A percentile compares a stretch with the other conserved stretches of the same genome.
phyloP scores from a whole-genome alignment of 1,284 basidiomycete species.

The Trichosporon sp. region DNA sequence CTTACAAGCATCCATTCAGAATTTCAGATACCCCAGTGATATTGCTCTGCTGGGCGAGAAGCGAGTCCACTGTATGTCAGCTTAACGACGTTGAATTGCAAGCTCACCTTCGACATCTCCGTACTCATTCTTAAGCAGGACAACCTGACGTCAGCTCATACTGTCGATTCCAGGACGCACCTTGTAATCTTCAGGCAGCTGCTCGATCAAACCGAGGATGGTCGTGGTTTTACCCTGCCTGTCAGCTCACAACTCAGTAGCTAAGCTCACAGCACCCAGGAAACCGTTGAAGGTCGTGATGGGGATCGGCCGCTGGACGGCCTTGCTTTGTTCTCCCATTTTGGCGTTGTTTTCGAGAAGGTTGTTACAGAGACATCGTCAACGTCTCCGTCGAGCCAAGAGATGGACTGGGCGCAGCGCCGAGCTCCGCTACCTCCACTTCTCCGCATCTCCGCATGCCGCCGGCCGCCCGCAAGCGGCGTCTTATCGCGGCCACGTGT shows the following conservation, averaged over 20 bases:
- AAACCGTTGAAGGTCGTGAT: conserved; percentile 84
- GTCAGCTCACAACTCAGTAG: conserved; percentile 4
- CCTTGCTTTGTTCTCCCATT: conserved; percentile 7
- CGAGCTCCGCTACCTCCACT: background rate
- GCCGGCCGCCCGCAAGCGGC: background rate
- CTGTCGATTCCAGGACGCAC: background rate
- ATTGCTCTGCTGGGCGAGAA: conserved; percentile 73
- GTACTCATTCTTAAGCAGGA: conserved; percentile 63
- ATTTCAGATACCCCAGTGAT: conserved; percentile 82
- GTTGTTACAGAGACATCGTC: background rate
- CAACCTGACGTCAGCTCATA: conserved; percentile 53
- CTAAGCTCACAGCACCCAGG: conserved; percentile 36
- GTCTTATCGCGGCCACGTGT: background rate
- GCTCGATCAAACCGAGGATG: conserved; percentile 73
- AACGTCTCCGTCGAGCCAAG: background rate
- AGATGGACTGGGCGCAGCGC: background rate
- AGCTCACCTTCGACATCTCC: conserved; percentile 43
- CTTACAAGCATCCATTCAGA: conserved; percentile 83
- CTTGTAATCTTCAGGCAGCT: conserved; percentile 68
- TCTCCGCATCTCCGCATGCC: background rate
- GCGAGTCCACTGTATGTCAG: conserved; percentile 64
- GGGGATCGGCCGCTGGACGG: conserved; percentile 52
- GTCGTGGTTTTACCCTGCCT: conserved; percentile 53
- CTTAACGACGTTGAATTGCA: background rate
- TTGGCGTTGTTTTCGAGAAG: background rate